Percentiles rank a stretch among this genome's conserved stretches.
These are phyloP conservation scores for Hamiltosporidium tvaerminnensis DNA, from an alignment of 371 early-diverging fungal genomes.

Conservation along the genomic window DNA sequence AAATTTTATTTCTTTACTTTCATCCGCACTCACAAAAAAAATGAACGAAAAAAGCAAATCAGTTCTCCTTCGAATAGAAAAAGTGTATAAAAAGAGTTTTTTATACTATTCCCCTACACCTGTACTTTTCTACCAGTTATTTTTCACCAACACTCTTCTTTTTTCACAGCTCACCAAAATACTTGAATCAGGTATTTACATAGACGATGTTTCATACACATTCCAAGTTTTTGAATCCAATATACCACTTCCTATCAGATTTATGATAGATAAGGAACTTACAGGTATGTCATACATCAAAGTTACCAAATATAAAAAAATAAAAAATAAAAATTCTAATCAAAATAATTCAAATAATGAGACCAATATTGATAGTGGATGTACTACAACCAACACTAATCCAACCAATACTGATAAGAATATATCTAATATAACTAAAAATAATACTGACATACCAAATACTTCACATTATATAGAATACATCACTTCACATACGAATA, in stretches of 20 bases:
- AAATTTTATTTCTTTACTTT: too few species aligned
- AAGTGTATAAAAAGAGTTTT: too few species aligned
- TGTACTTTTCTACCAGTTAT: too few species aligned
- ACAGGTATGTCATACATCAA: slow-evolving; percentile 49
- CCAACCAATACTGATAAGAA: neutral
- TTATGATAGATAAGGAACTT: slow-evolving; percentile 77
- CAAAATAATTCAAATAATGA: neutral
- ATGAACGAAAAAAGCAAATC: too few species aligned
- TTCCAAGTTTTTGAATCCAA: slow-evolving; percentile 72
- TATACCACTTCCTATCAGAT: slow-evolving; percentile 68
- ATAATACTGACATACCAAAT: slow-evolving; percentile 55
- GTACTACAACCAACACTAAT: neutral
- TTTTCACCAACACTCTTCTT: too few species aligned
- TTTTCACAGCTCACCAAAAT: too few species aligned
- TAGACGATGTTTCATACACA: slow-evolving; percentile 27
- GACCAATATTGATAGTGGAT: neutral
- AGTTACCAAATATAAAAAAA: slow-evolving; percentile 17
- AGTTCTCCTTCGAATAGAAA: too few species aligned
- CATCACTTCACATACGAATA: slow-evolving; percentile 66
- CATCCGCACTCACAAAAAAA: too few species aligned
- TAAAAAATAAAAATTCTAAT: neutral
- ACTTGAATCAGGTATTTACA: neutral
- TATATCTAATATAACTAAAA: neutral
- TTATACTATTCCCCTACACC: too few species aligned
- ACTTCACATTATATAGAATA: slow-evolving; percentile 5